Conservation (phyloP, 345 rosid species). For the Melastoma malabathricum region DNA sequence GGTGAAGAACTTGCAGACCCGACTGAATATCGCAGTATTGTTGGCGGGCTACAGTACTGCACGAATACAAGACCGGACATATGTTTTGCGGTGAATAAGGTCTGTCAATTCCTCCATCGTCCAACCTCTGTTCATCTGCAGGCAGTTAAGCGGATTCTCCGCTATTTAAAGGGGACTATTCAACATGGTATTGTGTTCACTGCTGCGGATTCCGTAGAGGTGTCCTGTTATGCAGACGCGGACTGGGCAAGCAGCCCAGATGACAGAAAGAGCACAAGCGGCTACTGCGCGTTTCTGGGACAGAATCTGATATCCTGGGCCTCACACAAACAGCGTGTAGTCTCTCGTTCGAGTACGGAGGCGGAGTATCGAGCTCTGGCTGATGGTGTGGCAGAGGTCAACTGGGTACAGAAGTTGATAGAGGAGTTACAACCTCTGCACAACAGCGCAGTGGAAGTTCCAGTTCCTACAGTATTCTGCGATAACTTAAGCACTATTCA, state of each 20-base stretch:
- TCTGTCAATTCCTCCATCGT: neutral
- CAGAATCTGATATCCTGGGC: too few relatives aligned
- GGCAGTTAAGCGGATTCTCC: neutral
- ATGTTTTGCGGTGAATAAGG: neutral
- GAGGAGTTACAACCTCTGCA: too few relatives aligned
- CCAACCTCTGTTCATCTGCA: neutral
- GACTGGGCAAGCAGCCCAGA: neutral
- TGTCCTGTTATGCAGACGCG: neutral
- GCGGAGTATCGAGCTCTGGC: neutral
- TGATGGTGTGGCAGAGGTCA: neutral
- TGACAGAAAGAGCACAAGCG: neutral
- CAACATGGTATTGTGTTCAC: neutral
- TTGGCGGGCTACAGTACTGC: neutral
- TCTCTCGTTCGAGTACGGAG: neutral
- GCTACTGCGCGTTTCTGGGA: neutral
- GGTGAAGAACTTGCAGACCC: too few relatives aligned
- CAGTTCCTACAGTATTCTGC: too few relatives aligned
- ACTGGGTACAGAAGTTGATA: neutral
- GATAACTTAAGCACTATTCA: too few relatives aligned
- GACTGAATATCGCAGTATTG: too few relatives aligned
- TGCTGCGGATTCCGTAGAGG: neutral
- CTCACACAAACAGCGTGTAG: neutral
- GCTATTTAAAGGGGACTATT: neutral
- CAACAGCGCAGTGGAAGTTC: too few relatives aligned
- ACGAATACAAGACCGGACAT: neutral